Evolutionary conservation across 2,329 filamentous ascomycete genomes (phyloP).

Genomic region (Cercospora sesami): DNA sequence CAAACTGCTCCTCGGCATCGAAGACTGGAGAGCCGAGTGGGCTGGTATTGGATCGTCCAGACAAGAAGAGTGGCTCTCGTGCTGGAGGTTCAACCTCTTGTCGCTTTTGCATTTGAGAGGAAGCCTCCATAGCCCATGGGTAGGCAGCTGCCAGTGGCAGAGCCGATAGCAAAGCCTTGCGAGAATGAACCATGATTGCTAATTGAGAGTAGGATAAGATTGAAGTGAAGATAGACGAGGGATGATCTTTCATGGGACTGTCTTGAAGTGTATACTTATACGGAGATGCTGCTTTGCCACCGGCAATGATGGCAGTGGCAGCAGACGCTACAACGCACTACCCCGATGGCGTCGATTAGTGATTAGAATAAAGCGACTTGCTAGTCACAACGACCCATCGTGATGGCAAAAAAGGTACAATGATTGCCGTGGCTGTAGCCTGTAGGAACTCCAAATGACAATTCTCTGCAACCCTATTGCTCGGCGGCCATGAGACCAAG

Average conservation of each 20-base stretch:
- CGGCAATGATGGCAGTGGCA: background rate
- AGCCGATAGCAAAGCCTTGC: constrained; percentile 13
- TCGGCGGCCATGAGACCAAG: background rate
- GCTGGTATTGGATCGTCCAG: constrained; percentile 12
- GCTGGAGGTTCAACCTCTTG: background rate
- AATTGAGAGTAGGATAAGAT: background rate
- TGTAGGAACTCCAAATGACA: background rate
- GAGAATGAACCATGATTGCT: constrained; percentile 14
- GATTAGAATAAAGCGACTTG: background rate
- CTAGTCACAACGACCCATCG: background rate
- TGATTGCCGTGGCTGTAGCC: background rate
- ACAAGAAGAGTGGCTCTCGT: constrained; percentile 15
- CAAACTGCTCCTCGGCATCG: constrained; percentile 33
- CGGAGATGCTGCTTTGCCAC: background rate
- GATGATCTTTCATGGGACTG: background rate
- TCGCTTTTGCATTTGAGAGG: constrained; percentile 1
- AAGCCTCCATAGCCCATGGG: constrained; percentile 17
- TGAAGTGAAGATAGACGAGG: background rate
- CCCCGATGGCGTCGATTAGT: background rate
- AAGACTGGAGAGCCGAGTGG: constrained; percentile 17
- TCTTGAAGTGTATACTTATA: background rate
- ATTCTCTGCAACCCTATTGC: background rate
- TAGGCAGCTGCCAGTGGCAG: constrained; percentile 18
- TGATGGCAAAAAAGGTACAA: background rate
- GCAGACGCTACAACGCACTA: background rate